Conservation (phyloP, 2,329 filamentous ascomycete species). For the Epicoccum sorghinum region DNA sequence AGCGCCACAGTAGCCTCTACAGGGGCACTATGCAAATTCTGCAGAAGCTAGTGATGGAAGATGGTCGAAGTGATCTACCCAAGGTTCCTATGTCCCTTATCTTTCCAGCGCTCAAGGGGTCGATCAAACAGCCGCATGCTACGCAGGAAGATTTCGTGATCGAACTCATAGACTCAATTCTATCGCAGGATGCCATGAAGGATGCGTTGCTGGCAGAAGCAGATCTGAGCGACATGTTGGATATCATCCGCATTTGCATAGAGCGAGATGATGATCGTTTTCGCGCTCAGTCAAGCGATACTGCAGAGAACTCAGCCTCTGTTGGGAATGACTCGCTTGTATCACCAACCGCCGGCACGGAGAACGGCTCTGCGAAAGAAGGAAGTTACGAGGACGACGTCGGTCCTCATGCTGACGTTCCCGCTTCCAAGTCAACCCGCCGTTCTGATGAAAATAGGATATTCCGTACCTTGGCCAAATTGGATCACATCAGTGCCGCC, state of each 20-base stretch:
- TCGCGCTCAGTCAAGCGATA: constrained; percentile 19
- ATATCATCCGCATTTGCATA: constrained; percentile 63
- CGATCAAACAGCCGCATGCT: constrained; percentile 34
- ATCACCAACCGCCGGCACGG: constrained; percentile 9
- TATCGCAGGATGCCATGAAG: constrained; percentile 59
- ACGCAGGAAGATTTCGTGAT: constrained; percentile 55
- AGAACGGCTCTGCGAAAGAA: constrained; percentile 17
- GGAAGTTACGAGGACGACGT: constrained; percentile 21
- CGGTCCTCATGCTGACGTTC: constrained; percentile 19
- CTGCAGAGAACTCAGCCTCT: constrained; percentile 44
- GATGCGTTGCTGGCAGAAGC: constrained; percentile 67
- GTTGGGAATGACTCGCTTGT: constrained; percentile 49
- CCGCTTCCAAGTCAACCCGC: constrained; percentile 5
- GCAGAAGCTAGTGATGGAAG: constrained; percentile 39
- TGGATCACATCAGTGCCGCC: constrained; percentile 37
- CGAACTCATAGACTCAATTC: constrained; percentile 52
- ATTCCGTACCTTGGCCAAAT: constrained; percentile 34
- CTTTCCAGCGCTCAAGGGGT: constrained; percentile 42
- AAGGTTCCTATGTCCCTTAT: constrained; percentile 44
- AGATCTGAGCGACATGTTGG: constrained; percentile 68
- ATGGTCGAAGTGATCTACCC: constrained; percentile 41
- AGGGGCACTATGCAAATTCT: constrained; percentile 41
- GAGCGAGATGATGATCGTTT: constrained; percentile 40
- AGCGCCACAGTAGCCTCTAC: constrained; percentile 32
- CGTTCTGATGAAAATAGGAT: constrained; percentile 33